These are phyloP conservation scores for Solanum pennellii DNA, from an alignment of 257 asterid species.

Conservation along the genomic window DNA sequence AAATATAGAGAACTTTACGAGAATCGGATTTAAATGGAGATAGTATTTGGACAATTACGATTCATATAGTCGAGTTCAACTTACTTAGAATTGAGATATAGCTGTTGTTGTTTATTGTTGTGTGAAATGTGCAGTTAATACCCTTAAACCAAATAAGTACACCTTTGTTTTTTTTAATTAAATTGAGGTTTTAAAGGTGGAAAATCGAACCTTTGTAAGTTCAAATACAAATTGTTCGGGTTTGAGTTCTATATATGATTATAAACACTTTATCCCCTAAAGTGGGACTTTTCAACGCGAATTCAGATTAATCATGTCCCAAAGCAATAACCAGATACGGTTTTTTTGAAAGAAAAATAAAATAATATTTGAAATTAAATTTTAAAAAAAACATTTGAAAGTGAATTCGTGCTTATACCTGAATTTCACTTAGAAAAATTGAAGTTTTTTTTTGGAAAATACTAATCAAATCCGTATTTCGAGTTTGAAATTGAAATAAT, in stretches of 20 bases:
- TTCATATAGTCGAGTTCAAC: neutral
- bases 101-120: neutral
- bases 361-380: neutral
- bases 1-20: neutral
- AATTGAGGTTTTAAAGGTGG: no score
- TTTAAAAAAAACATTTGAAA: neutral
- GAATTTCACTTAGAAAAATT: neutral
- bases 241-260: neutral
- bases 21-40: neutral
- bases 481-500: neutral
- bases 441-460: no score
- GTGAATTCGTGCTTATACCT: neutral
- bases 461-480: neutral
- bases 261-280: neutral
- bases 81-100: neutral
- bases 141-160: neutral
- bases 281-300: neutral
- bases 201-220: neutral
- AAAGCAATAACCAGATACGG: neutral
- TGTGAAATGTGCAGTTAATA: neutral
- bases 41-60: neutral
- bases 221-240: neutral
- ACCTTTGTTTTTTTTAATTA: no score
- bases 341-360: neutral
- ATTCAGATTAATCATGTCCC: neutral